A percentile compares a stretch with the other conserved stretches of the same genome.
Conservation (phyloP, 768 basidiomycete species). For the Lentinus brumalis region DNA sequence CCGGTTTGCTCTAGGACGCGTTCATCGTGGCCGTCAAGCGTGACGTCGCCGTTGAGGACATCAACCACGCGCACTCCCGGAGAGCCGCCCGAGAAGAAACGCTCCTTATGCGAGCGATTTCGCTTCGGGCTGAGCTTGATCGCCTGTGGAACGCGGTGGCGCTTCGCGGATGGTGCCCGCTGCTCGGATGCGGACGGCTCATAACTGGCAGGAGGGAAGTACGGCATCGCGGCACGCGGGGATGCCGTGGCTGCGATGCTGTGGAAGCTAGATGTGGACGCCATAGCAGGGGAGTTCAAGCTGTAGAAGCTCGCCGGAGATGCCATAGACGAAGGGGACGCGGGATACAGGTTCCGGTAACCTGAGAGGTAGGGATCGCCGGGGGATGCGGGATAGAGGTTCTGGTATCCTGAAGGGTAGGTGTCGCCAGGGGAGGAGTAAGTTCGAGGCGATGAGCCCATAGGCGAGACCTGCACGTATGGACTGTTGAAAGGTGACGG, state of each 20-base stretch:
- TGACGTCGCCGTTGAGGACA: conserved; percentile 3
- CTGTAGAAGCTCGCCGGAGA: not conserved
- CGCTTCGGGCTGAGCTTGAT: not conserved
- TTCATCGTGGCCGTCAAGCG: conserved; percentile 10
- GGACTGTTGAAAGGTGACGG: not conserved
- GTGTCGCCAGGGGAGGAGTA: not conserved
- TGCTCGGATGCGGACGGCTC: not conserved
- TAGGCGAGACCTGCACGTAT: not conserved
- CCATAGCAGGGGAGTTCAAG: not conserved
- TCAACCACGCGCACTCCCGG: conserved; percentile 15
- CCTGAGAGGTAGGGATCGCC: not conserved
- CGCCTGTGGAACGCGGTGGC: conserved; percentile 11
- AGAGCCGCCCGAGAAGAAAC: conserved; percentile 9
- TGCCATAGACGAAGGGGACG: not conserved
- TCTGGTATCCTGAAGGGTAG: not conserved
- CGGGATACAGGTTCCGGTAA: not conserved
- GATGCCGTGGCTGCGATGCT: not conserved
- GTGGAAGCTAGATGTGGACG: not conserved
- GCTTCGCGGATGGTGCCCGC: not conserved
- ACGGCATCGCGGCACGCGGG: not conserved
- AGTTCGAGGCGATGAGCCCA: not conserved
- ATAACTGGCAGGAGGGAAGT: not conserved
- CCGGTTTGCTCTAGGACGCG: conserved; percentile 14
- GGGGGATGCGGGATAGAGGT: not conserved
- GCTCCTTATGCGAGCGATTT: not conserved